These are phyloP conservation scores for Trametes sp. DNA, from an alignment of 1,284 basidiomycete species.

Conservation along the genomic window DNA sequence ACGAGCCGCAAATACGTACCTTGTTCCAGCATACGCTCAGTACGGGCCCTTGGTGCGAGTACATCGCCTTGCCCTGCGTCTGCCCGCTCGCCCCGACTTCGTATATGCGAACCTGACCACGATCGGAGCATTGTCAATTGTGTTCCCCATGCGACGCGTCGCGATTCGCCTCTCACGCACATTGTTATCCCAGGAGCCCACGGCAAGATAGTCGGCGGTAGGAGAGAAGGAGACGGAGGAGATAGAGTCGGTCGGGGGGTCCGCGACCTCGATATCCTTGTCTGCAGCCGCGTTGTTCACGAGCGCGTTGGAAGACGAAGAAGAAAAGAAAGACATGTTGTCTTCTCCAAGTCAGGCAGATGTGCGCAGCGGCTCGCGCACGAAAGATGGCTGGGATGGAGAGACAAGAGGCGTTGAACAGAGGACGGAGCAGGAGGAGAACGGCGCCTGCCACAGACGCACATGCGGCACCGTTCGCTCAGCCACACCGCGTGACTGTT, in stretches of 20 bases:
- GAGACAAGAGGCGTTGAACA: conserved; percentile 1
- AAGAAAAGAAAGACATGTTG: conserved; percentile 52
- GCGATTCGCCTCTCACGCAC: conserved; percentile 49
- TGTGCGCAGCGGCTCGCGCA: not conserved
- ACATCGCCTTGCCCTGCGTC: conserved; percentile 83
- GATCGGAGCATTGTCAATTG: not conserved
- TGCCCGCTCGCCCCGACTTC: conserved; percentile 65
- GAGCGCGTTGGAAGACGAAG: conserved; percentile 41
- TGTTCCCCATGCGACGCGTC: not conserved
- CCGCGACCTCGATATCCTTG: conserved; percentile 78
- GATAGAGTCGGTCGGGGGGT: conserved; percentile 79
- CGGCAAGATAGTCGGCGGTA: conserved; percentile 74
- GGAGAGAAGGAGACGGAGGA: conserved; percentile 73
- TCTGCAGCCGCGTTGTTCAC: conserved; percentile 43
- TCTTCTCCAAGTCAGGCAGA: not conserved
- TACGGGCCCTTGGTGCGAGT: conserved; percentile 84
- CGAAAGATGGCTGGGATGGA: not conserved
- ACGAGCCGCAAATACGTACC: conserved; percentile 43
- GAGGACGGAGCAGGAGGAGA: conserved; percentile 4
- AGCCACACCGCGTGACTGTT: conserved; percentile 13
- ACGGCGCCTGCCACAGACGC: not conserved
- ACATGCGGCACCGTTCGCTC: conserved; percentile 8
- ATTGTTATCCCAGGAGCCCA: conserved; percentile 83
- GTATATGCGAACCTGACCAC: conserved; percentile 63
- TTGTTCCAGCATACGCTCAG: conserved; percentile 87